A percentile compares a stretch with the other conserved stretches of the same genome.
Conservation (phyloP, 2,329 filamentous ascomycete genomes). For the Neofusicoccum sp. region DNA sequence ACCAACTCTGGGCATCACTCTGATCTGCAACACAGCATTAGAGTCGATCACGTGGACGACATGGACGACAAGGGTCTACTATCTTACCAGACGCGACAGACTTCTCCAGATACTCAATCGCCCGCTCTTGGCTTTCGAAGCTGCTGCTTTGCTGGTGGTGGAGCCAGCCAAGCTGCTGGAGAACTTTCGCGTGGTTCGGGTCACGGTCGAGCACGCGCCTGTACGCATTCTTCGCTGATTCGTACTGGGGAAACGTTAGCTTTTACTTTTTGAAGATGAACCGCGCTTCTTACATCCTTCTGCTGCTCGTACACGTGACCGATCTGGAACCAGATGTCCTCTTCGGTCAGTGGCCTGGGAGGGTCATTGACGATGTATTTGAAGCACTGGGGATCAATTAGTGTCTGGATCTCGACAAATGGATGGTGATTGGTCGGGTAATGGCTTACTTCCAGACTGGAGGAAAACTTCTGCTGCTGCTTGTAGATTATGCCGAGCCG, state of each 20-base stretch:
- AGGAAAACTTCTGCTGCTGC: conserved; percentile 88
- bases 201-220: conserved; percentile 90
- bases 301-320: conserved; percentile 98
- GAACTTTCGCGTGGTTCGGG: conserved; percentile 93
- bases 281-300: conserved; percentile 76
- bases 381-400: conserved; percentile 69
- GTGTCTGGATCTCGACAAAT: neutral
- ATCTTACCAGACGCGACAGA: conserved; percentile 83
- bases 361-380: conserved; percentile 95
- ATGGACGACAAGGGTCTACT: neutral
- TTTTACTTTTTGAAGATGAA: neutral
- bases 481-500: conserved; percentile 99
- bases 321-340: conserved; percentile 99
- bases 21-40: conserved; percentile 62
- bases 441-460: conserved; percentile 77
- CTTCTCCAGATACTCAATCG: conserved; percentile 96
- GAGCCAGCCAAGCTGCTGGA: conserved; percentile 96
- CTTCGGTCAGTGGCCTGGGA: conserved; percentile 86
- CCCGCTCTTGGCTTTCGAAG: conserved; percentile 89
- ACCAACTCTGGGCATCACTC: conserved; percentile 96
- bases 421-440: neutral
- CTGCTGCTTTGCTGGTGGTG: conserved; percentile 93
- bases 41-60: neutral
- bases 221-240: conserved; percentile 89
- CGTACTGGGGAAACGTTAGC: conserved; percentile 64